phyloP scores from a whole-genome alignment of 2,329 filamentous ascomycete genomes.

The Neonectria magnoliae region DNA sequence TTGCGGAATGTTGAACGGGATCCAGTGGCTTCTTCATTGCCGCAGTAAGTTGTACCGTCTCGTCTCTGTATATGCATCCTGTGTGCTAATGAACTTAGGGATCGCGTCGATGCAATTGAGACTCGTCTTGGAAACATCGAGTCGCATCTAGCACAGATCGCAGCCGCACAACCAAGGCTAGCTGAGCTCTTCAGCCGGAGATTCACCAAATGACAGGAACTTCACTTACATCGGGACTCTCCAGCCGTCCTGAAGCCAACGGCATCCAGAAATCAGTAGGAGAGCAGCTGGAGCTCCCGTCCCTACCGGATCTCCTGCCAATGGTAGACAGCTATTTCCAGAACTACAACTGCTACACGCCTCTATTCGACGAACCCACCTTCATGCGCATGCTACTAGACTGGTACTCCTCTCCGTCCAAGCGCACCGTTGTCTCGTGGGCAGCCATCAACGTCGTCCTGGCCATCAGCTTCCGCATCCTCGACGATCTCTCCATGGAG shows the following conservation, averaged over 20 bases:
- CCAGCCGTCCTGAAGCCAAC: not conserved
- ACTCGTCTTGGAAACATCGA: conserved; percentile 35
- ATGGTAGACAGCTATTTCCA: conserved; percentile 36
- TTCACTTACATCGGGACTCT: not conserved
- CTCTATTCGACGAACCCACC: conserved; percentile 47
- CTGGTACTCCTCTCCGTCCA: conserved; percentile 42
- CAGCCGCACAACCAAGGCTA: not conserved
- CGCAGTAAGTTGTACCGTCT: conserved; percentile 1
- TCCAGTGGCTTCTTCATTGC: not conserved
- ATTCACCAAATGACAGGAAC: not conserved
- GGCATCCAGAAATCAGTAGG: not conserved
- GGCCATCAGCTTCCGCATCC: conserved; percentile 43
- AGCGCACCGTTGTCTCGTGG: conserved; percentile 38
- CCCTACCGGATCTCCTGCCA: conserved; percentile 31
- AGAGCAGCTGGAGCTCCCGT: conserved; percentile 27
- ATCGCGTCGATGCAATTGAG: conserved; percentile 29
- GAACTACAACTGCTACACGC: conserved; percentile 37
- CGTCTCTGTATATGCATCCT: no score
- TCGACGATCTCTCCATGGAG: conserved; percentile 33
- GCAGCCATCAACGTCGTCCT: conserved; percentile 50
- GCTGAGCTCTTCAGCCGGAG: not conserved
- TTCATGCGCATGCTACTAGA: conserved; percentile 49
- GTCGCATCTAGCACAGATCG: conserved; percentile 21
- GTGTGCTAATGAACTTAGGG: conserved; percentile 19
- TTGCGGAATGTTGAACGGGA: conserved; percentile 4